Evolutionary conservation across 192 early-diverging fungal species (phyloP).

Genomic region (Coemansia guatemalensis): DNA sequence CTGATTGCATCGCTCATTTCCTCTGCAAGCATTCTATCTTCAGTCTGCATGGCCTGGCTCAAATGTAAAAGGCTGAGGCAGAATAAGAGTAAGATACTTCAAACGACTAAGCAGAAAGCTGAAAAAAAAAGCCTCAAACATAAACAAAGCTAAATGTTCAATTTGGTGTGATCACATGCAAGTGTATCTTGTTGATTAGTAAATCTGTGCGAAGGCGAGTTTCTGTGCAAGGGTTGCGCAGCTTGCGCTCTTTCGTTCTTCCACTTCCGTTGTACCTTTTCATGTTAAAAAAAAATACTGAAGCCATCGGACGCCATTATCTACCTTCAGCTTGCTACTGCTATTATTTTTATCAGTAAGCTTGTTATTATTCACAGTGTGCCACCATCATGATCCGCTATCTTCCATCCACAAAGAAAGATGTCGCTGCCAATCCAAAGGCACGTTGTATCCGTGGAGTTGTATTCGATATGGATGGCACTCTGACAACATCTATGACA

Average conservation of each 20-base stretch:
- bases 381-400: constrained; percentile 27
- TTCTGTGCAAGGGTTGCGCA: neutral
- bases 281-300: neutral
- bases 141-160: neutral
- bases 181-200: too few species aligned
- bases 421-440: constrained; percentile 15
- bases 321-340: neutral
- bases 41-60: neutral
- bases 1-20: neutral
- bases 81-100: too few species aligned
- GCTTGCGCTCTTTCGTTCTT: neutral
- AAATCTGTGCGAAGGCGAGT: too few species aligned
- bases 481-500: constrained; percentile 48
- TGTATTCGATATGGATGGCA: constrained; percentile 56
- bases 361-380: neutral
- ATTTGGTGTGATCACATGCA: too few species aligned
- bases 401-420: constrained; percentile 32
- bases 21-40: neutral
- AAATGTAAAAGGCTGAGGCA: neutral
- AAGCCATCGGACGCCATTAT: neutral
- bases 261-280: neutral
- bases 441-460: constrained; percentile 49
- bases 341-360: neutral
- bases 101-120: too few species aligned
- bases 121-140: too few species aligned